Evolutionary conservation across 495 filamentous ascomycete species (phyloP).

Genomic region (Podospora bellae-mahoneyi): DNA sequence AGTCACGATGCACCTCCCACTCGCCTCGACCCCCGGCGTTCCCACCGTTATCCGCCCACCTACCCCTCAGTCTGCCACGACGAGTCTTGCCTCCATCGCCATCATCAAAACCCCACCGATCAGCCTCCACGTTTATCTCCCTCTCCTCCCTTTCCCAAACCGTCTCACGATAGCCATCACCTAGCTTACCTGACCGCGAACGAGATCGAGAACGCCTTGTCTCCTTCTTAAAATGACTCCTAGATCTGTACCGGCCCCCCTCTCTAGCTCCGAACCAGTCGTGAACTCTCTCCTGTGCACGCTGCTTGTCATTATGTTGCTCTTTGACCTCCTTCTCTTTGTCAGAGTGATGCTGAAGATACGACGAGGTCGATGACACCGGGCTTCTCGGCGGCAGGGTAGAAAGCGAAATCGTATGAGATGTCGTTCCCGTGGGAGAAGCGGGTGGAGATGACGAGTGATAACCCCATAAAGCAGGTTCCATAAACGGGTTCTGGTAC

Average conservation of each 20-base stretch:
- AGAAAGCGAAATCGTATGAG: neutral
- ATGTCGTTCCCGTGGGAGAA: neutral
- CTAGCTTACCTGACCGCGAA: neutral
- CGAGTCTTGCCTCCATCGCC: neutral
- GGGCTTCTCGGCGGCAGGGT: neutral
- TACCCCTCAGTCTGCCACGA: no score
- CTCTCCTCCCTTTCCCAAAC: neutral
- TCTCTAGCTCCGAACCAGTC: neutral
- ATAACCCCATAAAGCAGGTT: neutral
- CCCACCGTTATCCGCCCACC: no score
- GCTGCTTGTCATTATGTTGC: neutral
- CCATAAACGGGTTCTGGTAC: neutral
- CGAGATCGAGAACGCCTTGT: neutral
- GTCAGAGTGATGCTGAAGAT: neutral
- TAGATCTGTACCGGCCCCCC: neutral
- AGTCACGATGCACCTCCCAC: no score
- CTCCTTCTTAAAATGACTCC: neutral
- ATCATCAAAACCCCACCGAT: neutral
- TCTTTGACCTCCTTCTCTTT: neutral
- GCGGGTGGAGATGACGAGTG: neutral
- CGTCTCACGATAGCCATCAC: neutral
- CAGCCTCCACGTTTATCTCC: neutral
- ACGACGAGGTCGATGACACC: neutral
- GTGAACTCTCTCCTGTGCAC: neutral
- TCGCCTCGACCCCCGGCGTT: no score